Evolutionary conservation across 345 rosid species (phyloP).

Genomic region (Bruguiera sexangula): DNA sequence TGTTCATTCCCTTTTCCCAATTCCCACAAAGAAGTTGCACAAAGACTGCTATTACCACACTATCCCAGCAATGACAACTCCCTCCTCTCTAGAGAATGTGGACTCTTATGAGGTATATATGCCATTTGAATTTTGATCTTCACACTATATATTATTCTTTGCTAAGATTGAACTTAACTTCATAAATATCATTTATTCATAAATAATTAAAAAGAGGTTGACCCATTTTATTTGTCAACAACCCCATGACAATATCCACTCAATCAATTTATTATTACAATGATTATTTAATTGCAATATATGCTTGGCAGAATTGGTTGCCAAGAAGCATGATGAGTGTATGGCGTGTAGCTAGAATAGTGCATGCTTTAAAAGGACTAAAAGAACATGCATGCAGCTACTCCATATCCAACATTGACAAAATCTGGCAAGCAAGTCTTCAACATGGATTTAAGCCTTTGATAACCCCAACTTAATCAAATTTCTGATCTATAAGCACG

Average conservation of each 20-base stretch:
- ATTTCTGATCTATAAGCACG: too few relatives aligned
- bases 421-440: conserved; percentile 59
- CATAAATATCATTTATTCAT: too few relatives aligned
- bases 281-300: too few relatives aligned
- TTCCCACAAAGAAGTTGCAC: conserved; percentile 44
- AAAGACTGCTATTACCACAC: conserved; percentile 54
- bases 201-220: too few relatives aligned
- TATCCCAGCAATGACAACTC: conserved; percentile 61
- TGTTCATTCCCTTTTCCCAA: conserved; percentile 63
- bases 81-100: conserved; percentile 49
- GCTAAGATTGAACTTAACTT: too few relatives aligned
- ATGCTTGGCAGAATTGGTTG: conserved; percentile 53
- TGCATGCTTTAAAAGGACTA: conserved; percentile 65
- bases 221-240: too few relatives aligned
- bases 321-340: conserved; percentile 81
- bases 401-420: conserved; percentile 27
- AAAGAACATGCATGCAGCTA: conserved; percentile 57
- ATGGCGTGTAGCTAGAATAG: conserved; percentile 58
- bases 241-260: too few relatives aligned
- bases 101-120: conserved; percentile 70
- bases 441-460: conserved; percentile 55
- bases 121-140: too few relatives aligned
- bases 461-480: conserved; percentile 6
- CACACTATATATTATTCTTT: too few relatives aligned
- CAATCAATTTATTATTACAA: too few relatives aligned